Evolutionary conservation across 345 rosid genomes (phyloP).

Genomic region (Salix purpurea): DNA sequence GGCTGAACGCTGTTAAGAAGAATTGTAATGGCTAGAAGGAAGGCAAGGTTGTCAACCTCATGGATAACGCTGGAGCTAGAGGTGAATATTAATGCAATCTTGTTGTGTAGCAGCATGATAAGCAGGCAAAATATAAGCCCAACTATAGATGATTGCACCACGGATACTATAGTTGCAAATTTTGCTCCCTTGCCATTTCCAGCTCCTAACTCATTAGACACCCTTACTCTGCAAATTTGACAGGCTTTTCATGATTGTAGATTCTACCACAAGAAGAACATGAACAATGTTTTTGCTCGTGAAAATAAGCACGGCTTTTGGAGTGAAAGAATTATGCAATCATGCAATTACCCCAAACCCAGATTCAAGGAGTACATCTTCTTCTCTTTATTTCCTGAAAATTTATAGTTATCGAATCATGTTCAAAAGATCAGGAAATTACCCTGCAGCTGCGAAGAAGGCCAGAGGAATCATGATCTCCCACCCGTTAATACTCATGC

Average conservation of each 20-base stretch:
- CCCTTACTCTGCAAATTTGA: slow-evolving; percentile 36
- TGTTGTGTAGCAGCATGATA: slow-evolving; percentile 22
- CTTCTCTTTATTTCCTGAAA: too few relatives aligned
- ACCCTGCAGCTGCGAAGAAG: slow-evolving; percentile 44
- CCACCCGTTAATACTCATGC: slow-evolving; percentile 53
- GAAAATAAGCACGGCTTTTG: too few relatives aligned
- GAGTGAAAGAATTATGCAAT: too few relatives aligned
- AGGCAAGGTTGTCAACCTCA: slow-evolving; percentile 29
- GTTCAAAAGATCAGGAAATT: neutral
- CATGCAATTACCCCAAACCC: neutral
- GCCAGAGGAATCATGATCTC: slow-evolving; percentile 47
- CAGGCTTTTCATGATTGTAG: too few relatives aligned
- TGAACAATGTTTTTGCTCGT: too few relatives aligned
- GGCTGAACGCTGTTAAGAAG: slow-evolving; percentile 50
- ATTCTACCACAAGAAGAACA: too few relatives aligned
- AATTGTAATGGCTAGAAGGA: slow-evolving; percentile 31
- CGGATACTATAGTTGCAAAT: slow-evolving; percentile 32
- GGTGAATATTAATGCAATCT: slow-evolving; percentile 36
- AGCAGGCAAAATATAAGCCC: slow-evolving; percentile 33
- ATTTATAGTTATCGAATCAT: too few relatives aligned
- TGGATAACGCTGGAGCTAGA: slow-evolving; percentile 29
- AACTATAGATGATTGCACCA: slow-evolving; percentile 32
- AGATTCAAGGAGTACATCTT: neutral
- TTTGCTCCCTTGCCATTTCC: slow-evolving; percentile 41
- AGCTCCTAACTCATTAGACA: slow-evolving; percentile 48